These are phyloP conservation scores for Fusarium tanahbumbuense DNA, from an alignment of 2,329 filamentous ascomycete species.

Conservation along the genomic window DNA sequence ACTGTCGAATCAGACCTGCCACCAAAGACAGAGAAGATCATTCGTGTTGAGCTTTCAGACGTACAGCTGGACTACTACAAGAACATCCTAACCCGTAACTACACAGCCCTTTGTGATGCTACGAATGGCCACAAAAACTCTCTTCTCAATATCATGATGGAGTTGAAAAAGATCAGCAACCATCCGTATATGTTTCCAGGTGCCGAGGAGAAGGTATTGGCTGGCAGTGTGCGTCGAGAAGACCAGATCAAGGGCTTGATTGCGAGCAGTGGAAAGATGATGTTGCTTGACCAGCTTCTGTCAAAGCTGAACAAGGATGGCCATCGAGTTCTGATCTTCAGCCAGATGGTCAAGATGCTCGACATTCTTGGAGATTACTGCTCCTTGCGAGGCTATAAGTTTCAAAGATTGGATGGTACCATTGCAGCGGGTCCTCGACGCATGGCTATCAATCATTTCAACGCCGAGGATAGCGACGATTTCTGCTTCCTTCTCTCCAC, in stretches of 20 bases:
- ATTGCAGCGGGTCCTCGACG: slow-evolving; percentile 89
- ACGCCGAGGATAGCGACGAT: slow-evolving; percentile 93
- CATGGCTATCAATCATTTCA: slow-evolving; percentile 98
- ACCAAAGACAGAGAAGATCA: slow-evolving; percentile 98
- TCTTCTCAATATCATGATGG: slow-evolving; percentile 98
- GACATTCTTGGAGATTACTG: slow-evolving; percentile 96
- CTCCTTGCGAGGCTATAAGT: slow-evolving; percentile 91
- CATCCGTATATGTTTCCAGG: slow-evolving; percentile 98
- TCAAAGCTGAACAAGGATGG: slow-evolving; percentile 93
- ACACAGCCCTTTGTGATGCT: slow-evolving; percentile 91
- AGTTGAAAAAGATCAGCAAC: slow-evolving; percentile 98
- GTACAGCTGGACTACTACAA: slow-evolving; percentile 99
- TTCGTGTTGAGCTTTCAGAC: slow-evolving; percentile 95
- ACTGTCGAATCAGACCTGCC: slow-evolving; percentile 97
- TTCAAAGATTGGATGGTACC: slow-evolving; percentile 94
- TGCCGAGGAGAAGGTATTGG: slow-evolving; percentile 88
- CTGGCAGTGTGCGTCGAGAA: slow-evolving; percentile 82
- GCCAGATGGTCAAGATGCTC: slow-evolving; percentile 99
- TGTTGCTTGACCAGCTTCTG: slow-evolving; percentile 95
- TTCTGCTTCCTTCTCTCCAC: slow-evolving; percentile 98
- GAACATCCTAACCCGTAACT: slow-evolving; percentile 97
- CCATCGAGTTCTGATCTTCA: slow-evolving; percentile 97
- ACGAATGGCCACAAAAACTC: slow-evolving; percentile 93
- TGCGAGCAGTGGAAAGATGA: slow-evolving; percentile 99
- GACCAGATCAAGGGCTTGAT: slow-evolving; percentile 93